phyloP scores from a whole-genome alignment of 805 yeast species.

The Spathaspora passalidarum region DNA sequence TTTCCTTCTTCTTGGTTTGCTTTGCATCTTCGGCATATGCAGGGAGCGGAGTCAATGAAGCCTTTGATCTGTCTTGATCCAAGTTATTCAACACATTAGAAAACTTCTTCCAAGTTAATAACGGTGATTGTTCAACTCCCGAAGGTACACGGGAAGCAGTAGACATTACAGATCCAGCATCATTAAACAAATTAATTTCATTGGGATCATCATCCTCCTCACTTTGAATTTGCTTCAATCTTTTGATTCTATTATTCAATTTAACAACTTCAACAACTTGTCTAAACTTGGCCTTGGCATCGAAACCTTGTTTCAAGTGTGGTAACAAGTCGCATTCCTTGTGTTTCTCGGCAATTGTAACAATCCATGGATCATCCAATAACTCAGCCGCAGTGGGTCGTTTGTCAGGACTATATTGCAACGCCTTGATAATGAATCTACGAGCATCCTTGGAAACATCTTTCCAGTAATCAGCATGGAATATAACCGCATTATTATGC shows the following conservation, averaged over 20 bases:
- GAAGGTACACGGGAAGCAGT: constrained; percentile 7
- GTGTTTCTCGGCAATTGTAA: constrained; percentile 45
- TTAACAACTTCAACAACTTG: constrained; percentile 84
- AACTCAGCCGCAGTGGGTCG: constrained; percentile 70
- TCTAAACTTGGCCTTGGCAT: constrained; percentile 78
- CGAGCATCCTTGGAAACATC: constrained; percentile 79
- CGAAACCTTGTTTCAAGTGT: constrained; percentile 72
- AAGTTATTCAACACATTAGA: constrained; percentile 20
- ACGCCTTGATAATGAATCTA: constrained; percentile 66
- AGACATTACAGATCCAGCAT: constrained; percentile 21
- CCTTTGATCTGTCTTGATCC: constrained; percentile 16
- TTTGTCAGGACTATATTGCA: constrained; percentile 62
- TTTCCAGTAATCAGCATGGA: constrained; percentile 86
- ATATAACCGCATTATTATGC: constrained; percentile 70
- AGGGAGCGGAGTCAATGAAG: constrained; percentile 18
- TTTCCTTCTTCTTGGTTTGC: constrained; percentile 26
- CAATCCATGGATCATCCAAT: constrained; percentile 70
- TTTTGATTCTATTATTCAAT: constrained; percentile 73
- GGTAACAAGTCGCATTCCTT: constrained; percentile 73
- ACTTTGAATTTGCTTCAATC: constrained; percentile 60
- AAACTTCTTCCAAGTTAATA: constrained; percentile 29
- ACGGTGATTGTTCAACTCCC: constrained; percentile 12
- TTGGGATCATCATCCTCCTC: constrained; percentile 54
- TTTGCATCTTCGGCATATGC: constrained; percentile 2
- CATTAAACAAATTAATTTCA: constrained; percentile 44